Evolutionary conservation across 108 stramenopile species (phyloP), one percentile per base, ranked within the genome.

Genomic region (Fragilariopsis cylindrus): DNA sequence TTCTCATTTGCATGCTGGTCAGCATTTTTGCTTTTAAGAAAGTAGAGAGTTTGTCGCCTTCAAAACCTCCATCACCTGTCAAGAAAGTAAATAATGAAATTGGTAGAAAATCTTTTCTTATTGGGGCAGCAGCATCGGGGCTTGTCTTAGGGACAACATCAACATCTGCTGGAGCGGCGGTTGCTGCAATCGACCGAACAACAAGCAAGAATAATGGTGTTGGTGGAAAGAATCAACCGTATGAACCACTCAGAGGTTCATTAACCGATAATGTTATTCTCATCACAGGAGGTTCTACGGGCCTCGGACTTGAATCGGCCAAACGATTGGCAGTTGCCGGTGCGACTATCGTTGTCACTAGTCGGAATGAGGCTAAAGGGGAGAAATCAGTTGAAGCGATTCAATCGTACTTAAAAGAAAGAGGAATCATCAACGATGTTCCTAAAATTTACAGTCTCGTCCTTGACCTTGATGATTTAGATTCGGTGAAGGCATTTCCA

Each of bases 281-380:
- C 41, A 84, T 96, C 44, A 96, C 96, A 40, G 96, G 96, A 8
- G 90, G 81, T 6, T 84, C 76, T 42, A 78, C 88, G 43, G 96
- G 96, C 39, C 72, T 95, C 60, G 96, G 93, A 8, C 71, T 93
- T 30, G 96, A 97, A 76, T 84, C 91, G 18, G 92, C 88, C 46
- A 88, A 88, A 69, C 77, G 87, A 15, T 77, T 97, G 55, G 87
- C 90, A 4, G 76, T 69, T 5, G 86, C 82, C 39, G 96, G 96
- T 48, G 96, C 91, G 3, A 89, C 85, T 40, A 86, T 97, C 46
- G 88, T 97, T 9, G 53, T 93, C 39, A 90, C 92, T 40, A 74
- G 84, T 30, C 79, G 92, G 41, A 81, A 50, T 16, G 53, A 48
- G 7, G 80, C 69, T 11, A 92, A 92, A 69, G 91, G 87, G 16